Base-by-base conservation (phyloP, 352 stramenopile species). In the Phytophthora hibernalis region DNA sequence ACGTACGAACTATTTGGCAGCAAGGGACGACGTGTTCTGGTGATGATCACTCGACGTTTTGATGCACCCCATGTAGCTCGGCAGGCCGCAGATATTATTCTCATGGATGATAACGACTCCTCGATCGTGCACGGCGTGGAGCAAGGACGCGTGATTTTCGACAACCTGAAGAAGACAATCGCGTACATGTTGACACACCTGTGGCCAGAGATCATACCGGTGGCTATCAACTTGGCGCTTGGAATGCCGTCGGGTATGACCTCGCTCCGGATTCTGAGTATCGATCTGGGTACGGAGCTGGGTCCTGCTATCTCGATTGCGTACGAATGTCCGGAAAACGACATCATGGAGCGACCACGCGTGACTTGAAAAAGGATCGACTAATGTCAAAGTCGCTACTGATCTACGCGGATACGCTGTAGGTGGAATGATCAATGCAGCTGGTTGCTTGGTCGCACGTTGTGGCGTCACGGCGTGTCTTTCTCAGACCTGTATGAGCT, bases 91-190 rank as follows among this genome's bases (percentile, higher is more conserved):
- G 96, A 98, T 66, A 98, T 99, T 65, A 93, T 98, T 43, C 82
- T 98, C 44, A 89, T 98, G 78, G 95, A 99, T 76, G 96, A 99
- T 71, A 97, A 97, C 63, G 98, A 98, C 67, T 92, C 92, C 11
- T 98, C 91, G 1, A 98, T 98, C 74, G 95, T 99, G n/a, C 61
- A 65, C 1, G 81, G 76, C 21, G 69, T 90, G 40, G 76, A 83
- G 48, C 68, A 87, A 62, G 79, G 77, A n/a, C 72, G 79, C 10
- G 60, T 81, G 45, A 90, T 86, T 53, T 90, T 74, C 44, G 88
- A 92, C 30, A 98, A 98, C 77, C 80, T 98, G 21, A 97, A 98
- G 72, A 97, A 98, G 75, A 93, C 80, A 16, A 94, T 98, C 64
- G 82, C 79, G 22, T 98, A 98, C 80, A 96, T 90, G 12, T 77